A percentile compares a stretch with the other conserved stretches of the same genome.
These are phyloP conservation scores for Schwanniomyces pseudopolymorphus DNA, from an alignment of 805 yeast species.

Conservation along the genomic window DNA sequence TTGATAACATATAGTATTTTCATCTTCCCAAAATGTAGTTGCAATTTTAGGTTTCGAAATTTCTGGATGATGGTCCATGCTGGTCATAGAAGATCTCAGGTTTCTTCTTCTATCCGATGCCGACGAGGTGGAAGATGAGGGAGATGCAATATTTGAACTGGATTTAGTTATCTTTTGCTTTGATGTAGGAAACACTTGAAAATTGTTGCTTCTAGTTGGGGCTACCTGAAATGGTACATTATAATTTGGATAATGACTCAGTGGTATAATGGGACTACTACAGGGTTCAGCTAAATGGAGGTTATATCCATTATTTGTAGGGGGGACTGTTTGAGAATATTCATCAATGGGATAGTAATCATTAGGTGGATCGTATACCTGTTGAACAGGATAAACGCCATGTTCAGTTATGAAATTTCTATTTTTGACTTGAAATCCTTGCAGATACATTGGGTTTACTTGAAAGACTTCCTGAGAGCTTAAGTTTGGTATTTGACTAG, in stretches of 20 bases:
- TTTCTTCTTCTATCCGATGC: constrained; percentile 7
- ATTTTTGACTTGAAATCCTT: constrained; percentile 1
- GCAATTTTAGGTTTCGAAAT: constrained; percentile 31
- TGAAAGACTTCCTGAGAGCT: neutral
- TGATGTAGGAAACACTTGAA: neutral
- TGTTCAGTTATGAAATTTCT: constrained; percentile 6
- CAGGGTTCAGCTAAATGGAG: neutral
- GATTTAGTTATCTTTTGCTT: neutral
- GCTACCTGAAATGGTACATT: constrained; percentile 2
- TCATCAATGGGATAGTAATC: constrained; percentile 7
- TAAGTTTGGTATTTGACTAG: neutral
- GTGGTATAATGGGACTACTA: neutral
- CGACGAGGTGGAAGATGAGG: constrained; percentile 5
- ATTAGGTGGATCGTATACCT: constrained; percentile 1
- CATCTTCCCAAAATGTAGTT: constrained; percentile 39
- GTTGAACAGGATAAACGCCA: constrained; percentile 6
- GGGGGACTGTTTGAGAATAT: neutral
- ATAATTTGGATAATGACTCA: neutral
- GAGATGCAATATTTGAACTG: constrained; percentile 2
- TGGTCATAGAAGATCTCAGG: constrained; percentile 15
- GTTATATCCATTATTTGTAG: neutral
- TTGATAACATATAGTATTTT: constrained; percentile 37
- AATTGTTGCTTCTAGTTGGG: neutral
- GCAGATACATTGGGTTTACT: neutral
- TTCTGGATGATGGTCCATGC: constrained; percentile 14